Conservation (phyloP, 2,329 filamentous ascomycete species). For the Colletotrichum sp. region DNA sequence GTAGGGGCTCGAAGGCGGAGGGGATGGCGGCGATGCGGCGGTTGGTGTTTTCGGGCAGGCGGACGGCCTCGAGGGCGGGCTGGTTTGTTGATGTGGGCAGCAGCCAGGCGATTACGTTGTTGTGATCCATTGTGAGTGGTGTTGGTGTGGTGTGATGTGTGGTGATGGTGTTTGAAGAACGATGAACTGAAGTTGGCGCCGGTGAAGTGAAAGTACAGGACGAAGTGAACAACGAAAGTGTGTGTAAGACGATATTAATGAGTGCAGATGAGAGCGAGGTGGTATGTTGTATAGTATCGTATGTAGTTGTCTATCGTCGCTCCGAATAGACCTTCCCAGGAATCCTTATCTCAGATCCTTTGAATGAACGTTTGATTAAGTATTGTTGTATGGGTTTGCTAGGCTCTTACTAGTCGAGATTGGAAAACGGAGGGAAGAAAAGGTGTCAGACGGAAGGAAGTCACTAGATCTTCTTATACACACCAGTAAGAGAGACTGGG, state of each 20-base stretch:
- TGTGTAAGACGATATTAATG: neutral
- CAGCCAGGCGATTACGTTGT: conserved; percentile 23
- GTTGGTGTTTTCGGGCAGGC: conserved; percentile 11
- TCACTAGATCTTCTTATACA: conserved; percentile 20
- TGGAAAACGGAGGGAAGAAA: neutral
- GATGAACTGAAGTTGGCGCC: neutral
- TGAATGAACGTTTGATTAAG: conserved; percentile 5
- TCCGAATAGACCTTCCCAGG: neutral
- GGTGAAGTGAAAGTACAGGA: neutral
- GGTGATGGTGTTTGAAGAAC: neutral
- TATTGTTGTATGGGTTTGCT: neutral
- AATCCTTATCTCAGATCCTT: neutral
- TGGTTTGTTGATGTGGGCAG: conserved; percentile 19
- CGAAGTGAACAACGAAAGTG: neutral
- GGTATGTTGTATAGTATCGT: neutral
- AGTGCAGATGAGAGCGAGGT: neutral
- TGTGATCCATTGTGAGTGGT: neutral
- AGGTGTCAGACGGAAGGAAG: neutral
- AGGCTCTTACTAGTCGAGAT: neutral
- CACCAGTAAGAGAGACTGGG: neutral
- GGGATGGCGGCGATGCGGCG: conserved; percentile 12
- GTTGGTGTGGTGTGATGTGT: neutral
- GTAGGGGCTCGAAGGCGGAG: neutral
- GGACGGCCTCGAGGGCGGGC: conserved; percentile 15
- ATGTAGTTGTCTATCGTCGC: neutral